These are phyloP conservation scores for Rhodotorula sphaerocarpa DNA, from an alignment of 768 basidiomycete species.

Conservation along the genomic window DNA sequence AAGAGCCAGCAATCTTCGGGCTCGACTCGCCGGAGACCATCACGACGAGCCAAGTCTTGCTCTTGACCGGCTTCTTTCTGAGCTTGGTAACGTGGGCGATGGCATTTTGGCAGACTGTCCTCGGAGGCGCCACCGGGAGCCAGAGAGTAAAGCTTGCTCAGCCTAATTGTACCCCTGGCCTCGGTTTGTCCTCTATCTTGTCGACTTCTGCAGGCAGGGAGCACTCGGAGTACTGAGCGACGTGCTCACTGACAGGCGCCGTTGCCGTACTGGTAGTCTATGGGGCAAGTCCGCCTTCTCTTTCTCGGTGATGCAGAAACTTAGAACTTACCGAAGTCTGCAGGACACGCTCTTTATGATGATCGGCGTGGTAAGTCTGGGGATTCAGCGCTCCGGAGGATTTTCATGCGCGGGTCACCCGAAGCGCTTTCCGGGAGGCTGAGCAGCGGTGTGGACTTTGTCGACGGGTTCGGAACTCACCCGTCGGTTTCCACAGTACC, in stretches of 20 bases:
- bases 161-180: conserved; percentile 11
- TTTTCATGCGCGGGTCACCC: too few species aligned
- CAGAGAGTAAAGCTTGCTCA: conserved; percentile 8
- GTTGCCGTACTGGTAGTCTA: background rate
- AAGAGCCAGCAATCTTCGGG: conserved; percentile 9
- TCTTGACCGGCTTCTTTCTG: background rate
- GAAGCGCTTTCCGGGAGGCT: too few species aligned
- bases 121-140: conserved; percentile 6
- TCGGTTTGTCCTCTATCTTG: background rate
- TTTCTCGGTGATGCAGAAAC: background rate
- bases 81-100: conserved; percentile 5
- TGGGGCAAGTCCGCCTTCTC: background rate
- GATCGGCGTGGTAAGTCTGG: conserved; percentile 5
- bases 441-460: too few species aligned
- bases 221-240: too few species aligned
- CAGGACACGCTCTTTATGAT: conserved; percentile 20
- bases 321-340: background rate
- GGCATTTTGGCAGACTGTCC: background rate
- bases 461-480: background rate
- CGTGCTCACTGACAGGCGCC: background rate
- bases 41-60: background rate
- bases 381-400: too few species aligned
- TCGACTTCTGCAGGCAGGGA: too few species aligned
- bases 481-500: too few species aligned
- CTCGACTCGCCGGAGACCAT: background rate